Evolutionary conservation across 2,329 filamentous ascomycete genomes (phyloP).

Genomic region (Paramyrothecium sp.): DNA sequence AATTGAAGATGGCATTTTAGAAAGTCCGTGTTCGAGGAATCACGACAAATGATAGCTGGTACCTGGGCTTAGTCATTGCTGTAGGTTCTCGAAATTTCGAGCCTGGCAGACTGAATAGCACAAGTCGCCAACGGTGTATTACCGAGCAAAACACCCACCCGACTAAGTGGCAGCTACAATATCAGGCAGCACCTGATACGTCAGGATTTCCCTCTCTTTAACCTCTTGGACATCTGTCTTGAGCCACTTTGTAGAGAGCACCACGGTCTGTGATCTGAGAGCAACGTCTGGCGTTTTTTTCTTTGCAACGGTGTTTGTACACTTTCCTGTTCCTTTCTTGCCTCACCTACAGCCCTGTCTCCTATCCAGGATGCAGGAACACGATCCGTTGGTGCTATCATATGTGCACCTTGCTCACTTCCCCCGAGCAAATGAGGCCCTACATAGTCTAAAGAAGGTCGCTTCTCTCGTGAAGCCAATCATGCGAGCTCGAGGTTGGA

Average conservation of each 20-base stretch:
- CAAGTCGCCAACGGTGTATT: no score
- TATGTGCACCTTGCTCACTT: conserved; percentile 49
- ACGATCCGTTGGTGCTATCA: conserved; percentile 42
- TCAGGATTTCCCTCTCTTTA: not conserved
- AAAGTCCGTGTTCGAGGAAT: no score
- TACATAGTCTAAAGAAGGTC: conserved; percentile 70
- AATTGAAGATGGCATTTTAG: no score
- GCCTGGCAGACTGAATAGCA: no score
- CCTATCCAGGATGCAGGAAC: conserved; percentile 16
- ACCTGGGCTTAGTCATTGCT: conserved; percentile 18
- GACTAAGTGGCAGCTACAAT: no score
- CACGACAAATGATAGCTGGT: no score
- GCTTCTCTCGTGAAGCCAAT: conserved; percentile 91
- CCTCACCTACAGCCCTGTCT: not conserved
- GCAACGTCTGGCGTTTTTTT: no score
- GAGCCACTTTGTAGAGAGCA: not conserved
- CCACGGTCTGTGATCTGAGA: no score
- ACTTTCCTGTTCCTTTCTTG: not conserved
- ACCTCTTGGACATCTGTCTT: not conserved
- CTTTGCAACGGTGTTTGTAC: not conserved
- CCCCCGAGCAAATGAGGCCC: conserved; percentile 47
- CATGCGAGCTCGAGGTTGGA: conserved; percentile 85
- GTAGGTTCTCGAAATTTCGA: not conserved
- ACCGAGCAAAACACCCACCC: no score
- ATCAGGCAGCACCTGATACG: conserved; percentile 27